Evolutionary conservation across 345 rosid genomes (phyloP), one percentile per base, ranked within the genome.

Genomic region (Mallotus nudiflorus): DNA sequence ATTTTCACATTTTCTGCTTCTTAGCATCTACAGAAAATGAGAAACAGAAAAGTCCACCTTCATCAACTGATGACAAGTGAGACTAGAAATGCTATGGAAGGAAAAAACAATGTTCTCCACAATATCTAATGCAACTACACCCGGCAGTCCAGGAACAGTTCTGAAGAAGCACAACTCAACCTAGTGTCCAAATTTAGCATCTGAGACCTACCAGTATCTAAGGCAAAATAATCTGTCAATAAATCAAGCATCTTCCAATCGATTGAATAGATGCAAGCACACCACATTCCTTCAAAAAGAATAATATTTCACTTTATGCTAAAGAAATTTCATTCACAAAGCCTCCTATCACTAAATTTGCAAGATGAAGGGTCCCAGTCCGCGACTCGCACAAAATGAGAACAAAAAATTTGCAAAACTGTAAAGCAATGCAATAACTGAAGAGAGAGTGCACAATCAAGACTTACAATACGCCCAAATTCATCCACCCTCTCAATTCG

Each of bases 391-490:
- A 19, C 28, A 39, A 1, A 19, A 65, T 5, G 27, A 35, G 5
- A 27, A 7, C 24, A 9, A 62, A 25, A 4, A 65, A 10, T 11
- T 9, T 10, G 37, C 50, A 68, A 28, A 19, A 37, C n/a, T 28
- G 18, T 9, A 27, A 35, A 8, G 18, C 22, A 25, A 29, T 31
- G 37, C 19, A 65, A 22, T 46, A 33, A 29, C 11, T 8, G 20
- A 6, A 28, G 54, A 40, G 28, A 5, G 7, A 45, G 25, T 16
- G 18, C 18, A 33, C 27, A 13, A 75, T 68, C 42, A 48, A 77
- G 73, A 85, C 98, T 95, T 86, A 92, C 98, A 16, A 84, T 85
- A 83, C 97, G 85, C 53, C 99, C 99, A 87, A 90, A 95, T 77
- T 95, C 98, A 79, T 95, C 99, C 11, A 84, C 83, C 81, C 99